These are phyloP conservation scores for Aaosphaeria pasadenensis DNA, from an alignment of 2,329 filamentous ascomycete species.

Conservation along the genomic window DNA sequence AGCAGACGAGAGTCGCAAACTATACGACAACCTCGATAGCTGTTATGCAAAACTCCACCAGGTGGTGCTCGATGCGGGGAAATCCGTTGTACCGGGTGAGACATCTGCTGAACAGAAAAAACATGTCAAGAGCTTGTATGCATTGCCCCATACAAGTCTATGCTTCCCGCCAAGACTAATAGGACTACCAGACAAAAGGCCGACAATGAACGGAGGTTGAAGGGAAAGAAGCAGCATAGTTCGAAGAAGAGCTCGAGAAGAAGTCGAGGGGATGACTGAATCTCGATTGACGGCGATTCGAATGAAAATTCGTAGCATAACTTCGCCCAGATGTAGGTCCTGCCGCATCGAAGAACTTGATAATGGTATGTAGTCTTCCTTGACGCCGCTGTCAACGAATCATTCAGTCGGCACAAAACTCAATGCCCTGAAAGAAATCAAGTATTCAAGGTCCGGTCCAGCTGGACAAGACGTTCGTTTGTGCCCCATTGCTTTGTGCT, in stretches of 20 bases:
- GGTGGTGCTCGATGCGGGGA: slow-evolving; percentile 52
- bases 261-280: slow-evolving; percentile 33
- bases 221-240: slow-evolving; percentile 59
- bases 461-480: slow-evolving; percentile 26
- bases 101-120: slow-evolving; percentile 55
- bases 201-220: slow-evolving; percentile 57
- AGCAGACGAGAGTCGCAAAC: slow-evolving; percentile 61
- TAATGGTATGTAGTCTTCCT: too few relatives aligned
- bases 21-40: slow-evolving; percentile 56
- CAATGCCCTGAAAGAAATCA: slow-evolving; percentile 4
- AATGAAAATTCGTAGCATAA: too few relatives aligned
- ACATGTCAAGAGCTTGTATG: slow-evolving; percentile 53
- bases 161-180: slow-evolving; percentile 6
- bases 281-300: background rate
- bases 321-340: too few relatives aligned
- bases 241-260: slow-evolving; percentile 58
- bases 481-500: slow-evolving; percentile 26
- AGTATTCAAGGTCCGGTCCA: slow-evolving; percentile 17
- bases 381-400: background rate
- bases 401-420: too few relatives aligned
- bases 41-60: slow-evolving; percentile 59
- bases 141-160: background rate
- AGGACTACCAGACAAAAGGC: slow-evolving; percentile 47
- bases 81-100: slow-evolving; percentile 56
- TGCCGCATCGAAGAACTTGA: too few relatives aligned